Base-by-base conservation (phyloP, 2,329 filamentous ascomycete genomes). In the Apiospora aurea region DNA sequence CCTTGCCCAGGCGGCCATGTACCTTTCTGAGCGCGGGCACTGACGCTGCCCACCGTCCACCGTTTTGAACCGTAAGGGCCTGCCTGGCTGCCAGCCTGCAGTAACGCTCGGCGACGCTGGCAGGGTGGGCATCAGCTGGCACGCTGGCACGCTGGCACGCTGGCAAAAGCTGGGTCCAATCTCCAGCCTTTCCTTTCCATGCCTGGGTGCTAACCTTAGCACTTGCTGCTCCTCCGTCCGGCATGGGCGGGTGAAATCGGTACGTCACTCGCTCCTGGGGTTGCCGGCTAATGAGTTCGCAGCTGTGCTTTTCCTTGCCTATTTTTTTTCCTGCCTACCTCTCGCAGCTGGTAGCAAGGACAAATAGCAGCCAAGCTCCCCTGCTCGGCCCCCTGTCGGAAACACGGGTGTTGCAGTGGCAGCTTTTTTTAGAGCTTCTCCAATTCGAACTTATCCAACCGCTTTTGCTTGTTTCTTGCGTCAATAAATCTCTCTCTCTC, bases 351-450 rank as follows among this genome's bases (percentile, higher is more conserved):
- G 41, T 46, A n/a, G 43, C 24, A 47, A 47, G 67, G 11, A 67
- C 41, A 21, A 61, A 38, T 61, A 38, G 49, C 53, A 38, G 49
- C 29, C 53, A n/a, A 61, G n/a, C 44, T 67, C n/a, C 66, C 67
- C 46, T 47, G 43, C 43, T 49, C 16, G 34, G 10, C 66, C 66
- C 66, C 66, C 66, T 67, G 66, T 47, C 66, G 41, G 66, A 67
- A 67, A 67, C 66, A 46, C 66, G 66, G 66, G 66, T 67, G 53
- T 61, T 61, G 66, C 66, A 46, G 29, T 41, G 53, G 68, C 44
- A 69, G 68, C 68, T 51, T 69, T 69, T 68, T 69, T 51, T 69
- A 49, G 68, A 69, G 68, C 68, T 69, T 49, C 67, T 69, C 67
- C 67, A 49, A 49, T 51, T 53, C 46, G n/a, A 46, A 46, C 67